Evolutionary conservation across 257 asterid genomes (phyloP), one percentile per base, ranked within the genome.

Genomic region (Linaria vulgaris): DNA sequence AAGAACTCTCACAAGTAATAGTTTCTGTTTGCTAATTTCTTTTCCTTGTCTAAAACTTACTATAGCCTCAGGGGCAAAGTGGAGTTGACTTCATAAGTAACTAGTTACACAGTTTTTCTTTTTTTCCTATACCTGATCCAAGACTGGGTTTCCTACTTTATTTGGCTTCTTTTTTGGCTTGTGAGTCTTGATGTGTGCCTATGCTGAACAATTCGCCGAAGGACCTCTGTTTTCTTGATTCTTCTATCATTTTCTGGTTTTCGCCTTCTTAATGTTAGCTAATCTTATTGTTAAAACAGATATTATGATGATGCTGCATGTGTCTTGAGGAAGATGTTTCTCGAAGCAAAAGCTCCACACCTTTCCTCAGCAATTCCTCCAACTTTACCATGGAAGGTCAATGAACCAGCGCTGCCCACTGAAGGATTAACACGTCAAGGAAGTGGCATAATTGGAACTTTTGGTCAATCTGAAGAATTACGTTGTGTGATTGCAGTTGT

Each of bases 261-360:
- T 45, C 15, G 21, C 24, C 43, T 47, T 70, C 63, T 54, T 56
- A 21, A 23, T 64, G 44, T 4, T 25, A 21, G 57, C 37, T 70
- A 65, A 48, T 25, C 10, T 34, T 34, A 52, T 56, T 70, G 56
- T 38, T 53, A 34, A 63, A 56, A 60, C 83, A 92, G 99, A 80
- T 92, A 92, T 72, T 87, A 89, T 47, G 97, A 92, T 64, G 98
- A 92, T 57, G 89, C 96, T 71, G 96, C 98, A 56, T 92, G 98
- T 74, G 89, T 92, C 59, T 73, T 92, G 83, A 83, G 98, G 77
- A 92, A 89, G 80, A 76, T 92, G 85, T 83, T 89, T 82, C 87
- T 92, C 63, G 98, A 92, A 70, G 97, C 97, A 59, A 92, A 88
- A 82, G 98, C 97, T 61, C 98, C 98, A 37, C 96, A 92, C 79